Base-by-base conservation (phyloP, 2,329 filamentous ascomycete genomes). In the Elsinoe australis region DNA sequence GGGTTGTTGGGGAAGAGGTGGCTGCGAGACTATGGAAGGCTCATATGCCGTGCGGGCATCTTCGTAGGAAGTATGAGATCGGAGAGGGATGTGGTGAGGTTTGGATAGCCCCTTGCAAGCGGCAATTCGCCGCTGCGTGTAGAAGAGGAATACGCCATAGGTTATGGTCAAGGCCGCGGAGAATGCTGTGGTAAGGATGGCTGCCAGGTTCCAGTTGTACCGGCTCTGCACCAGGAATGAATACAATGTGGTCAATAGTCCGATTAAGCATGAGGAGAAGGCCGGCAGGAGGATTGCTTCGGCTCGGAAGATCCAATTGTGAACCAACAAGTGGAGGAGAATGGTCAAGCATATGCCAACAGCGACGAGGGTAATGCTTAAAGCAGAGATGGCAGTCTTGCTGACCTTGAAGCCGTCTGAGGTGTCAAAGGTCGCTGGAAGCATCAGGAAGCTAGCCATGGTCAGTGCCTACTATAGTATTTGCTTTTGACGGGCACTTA, bases 291-390 rank as follows among this genome's bases (percentile, higher is more conserved):
- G 73, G 53, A 75, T 63, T 22, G 62, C 57, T 45, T 74, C 71
- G 36, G 68, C 65, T 51, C 70, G 71, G 53, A 74, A 75, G 18
- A 67, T 53, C 51, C 64, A 61, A 53, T 66, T 70, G 36, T 63
- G 66, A 53, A 70, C 68, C 8, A 69, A 66, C 50, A 74, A 71
- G 58, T 67, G 70, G 33, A 73, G 59, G 35, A 73, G 61, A 29
- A 62, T 66, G 1, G 71, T 73, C 52, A 72, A 68, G 1, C 66
- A 69, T 57, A 73, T 71, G 24, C 71, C 72, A 34, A 68, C 64
- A 1, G 68, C 65, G 5, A 74, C 61, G 14, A 75, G 60, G 4
- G 69, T 66, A 54, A 71, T 64, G 18, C 71, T 65, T 50, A 73
- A 67, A 42, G 72, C 69, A 3, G 64, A 65, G 5, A 73, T 54